Conservation (phyloP, 768 basidiomycete genomes). For the Mycena galopus region DNA sequence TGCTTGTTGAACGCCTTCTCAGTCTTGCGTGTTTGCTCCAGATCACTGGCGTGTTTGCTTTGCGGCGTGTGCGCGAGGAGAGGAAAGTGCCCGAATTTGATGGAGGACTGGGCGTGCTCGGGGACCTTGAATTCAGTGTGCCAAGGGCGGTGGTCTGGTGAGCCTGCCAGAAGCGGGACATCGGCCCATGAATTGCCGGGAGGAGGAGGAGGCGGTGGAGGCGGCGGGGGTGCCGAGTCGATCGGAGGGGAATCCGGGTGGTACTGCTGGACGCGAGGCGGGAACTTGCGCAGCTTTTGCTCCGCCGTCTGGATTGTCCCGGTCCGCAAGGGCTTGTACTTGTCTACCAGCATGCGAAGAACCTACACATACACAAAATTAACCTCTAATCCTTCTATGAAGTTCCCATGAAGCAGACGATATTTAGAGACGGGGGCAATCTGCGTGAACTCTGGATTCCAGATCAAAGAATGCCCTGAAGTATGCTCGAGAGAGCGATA, state of each 20-base stretch:
- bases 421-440: no score
- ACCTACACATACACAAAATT: constrained; percentile 48
- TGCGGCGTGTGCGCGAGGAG: constrained; percentile 40
- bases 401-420: no score
- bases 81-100: constrained; percentile 66
- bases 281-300: constrained; percentile 69
- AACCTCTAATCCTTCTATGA: neutral
- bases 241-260: constrained; percentile 40
- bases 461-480: no score
- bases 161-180: constrained; percentile 67
- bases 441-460: no score
- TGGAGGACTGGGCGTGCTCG: constrained; percentile 63
- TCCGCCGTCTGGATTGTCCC: constrained; percentile 73
- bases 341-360: constrained; percentile 88
- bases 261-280: constrained; percentile 52
- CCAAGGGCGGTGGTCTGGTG: constrained; percentile 75
- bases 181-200: constrained; percentile 59
- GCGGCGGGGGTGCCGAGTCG: constrained; percentile 19
- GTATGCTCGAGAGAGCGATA: no score
- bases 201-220: constrained; percentile 20
- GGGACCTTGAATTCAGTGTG: constrained; percentile 76
- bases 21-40: constrained; percentile 56
- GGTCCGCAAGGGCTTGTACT: constrained; percentile 84
- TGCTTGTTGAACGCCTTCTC: constrained; percentile 66
- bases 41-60: constrained; percentile 22